Conservation (phyloP, 2,329 filamentous ascomycete genomes). For the Alternaria gaisen region DNA sequence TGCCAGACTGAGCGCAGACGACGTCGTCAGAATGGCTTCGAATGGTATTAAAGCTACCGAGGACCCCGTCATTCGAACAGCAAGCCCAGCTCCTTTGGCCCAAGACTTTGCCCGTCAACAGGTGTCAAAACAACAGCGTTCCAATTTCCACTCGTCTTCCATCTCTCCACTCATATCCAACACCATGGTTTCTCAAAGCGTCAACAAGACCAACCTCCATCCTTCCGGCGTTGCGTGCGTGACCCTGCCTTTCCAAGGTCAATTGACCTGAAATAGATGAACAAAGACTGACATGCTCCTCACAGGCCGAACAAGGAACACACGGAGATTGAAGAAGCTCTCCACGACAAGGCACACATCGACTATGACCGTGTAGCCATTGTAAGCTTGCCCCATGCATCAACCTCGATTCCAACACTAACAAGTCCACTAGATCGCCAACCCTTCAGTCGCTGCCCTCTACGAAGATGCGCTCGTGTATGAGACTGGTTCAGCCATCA, state of each 20-base stretch:
- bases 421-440: conserved; percentile 68
- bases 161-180: conserved; percentile 49
- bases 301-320: conserved; percentile 81
- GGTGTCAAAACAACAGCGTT: conserved; percentile 65
- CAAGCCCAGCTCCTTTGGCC: conserved; percentile 59
- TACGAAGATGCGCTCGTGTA: conserved; percentile 99
- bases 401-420: conserved; percentile 12
- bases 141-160: conserved; percentile 68
- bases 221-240: conserved; percentile 89
- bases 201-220: conserved; percentile 94
- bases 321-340: conserved; percentile 97
- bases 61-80: conserved; percentile 46
- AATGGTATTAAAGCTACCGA: conserved; percentile 49
- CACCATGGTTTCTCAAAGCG: conserved; percentile 60
- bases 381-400: conserved; percentile 64
- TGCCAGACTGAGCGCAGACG: conserved; percentile 30
- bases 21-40: conserved; percentile 44
- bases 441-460: conserved; percentile 92
- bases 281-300: conserved; percentile 27
- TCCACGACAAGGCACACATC: conserved; percentile 97
- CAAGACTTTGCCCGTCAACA: conserved; percentile 67
- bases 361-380: conserved; percentile 99
- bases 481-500: conserved; percentile 97
- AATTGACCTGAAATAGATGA: background rate
- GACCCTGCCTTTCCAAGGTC: conserved; percentile 13